Percentiles rank a stretch among this genome's conserved stretches.
phyloP scores from a whole-genome alignment of 1,139 yeast species.

The Neolecta irregularis region DNA sequence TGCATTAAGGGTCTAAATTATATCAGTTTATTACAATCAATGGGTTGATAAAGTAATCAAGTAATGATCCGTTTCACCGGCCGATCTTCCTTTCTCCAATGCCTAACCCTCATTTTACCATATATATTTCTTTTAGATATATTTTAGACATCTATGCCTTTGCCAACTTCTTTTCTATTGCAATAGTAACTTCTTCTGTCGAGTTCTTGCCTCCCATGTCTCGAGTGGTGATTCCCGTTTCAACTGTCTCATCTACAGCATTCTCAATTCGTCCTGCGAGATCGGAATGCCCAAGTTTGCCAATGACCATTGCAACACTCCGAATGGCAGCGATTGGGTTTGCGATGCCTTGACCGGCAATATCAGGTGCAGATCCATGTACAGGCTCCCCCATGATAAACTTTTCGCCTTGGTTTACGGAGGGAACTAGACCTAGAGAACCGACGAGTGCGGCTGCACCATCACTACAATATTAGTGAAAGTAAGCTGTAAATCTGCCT shows the following conservation, averaged over 20 bases:
- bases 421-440: constrained; percentile 93
- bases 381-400: constrained; percentile 98
- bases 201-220: constrained; percentile 84
- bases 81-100: too few species aligned
- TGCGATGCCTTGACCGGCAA: constrained; percentile 75
- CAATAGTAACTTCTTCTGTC: constrained; percentile 75
- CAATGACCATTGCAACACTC: constrained; percentile 93
- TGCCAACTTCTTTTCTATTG: constrained; percentile 51
- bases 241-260: constrained; percentile 87
- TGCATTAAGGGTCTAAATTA: too few species aligned
- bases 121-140: too few species aligned
- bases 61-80: too few species aligned
- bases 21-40: too few species aligned
- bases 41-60: too few species aligned
- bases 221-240: constrained; percentile 78
- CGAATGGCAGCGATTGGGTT: constrained; percentile 97
- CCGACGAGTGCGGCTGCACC: constrained; percentile 99
- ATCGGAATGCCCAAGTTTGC: constrained; percentile 79
- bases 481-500: too few species aligned
- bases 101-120: too few species aligned
- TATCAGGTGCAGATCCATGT: constrained; percentile 98
- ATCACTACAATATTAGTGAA: too few species aligned
- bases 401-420: constrained; percentile 90
- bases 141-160: too few species aligned
- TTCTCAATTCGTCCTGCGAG: constrained; percentile 85